Base-by-base conservation (phyloP, 805 yeast genomes). In the Pichia californica region DNA sequence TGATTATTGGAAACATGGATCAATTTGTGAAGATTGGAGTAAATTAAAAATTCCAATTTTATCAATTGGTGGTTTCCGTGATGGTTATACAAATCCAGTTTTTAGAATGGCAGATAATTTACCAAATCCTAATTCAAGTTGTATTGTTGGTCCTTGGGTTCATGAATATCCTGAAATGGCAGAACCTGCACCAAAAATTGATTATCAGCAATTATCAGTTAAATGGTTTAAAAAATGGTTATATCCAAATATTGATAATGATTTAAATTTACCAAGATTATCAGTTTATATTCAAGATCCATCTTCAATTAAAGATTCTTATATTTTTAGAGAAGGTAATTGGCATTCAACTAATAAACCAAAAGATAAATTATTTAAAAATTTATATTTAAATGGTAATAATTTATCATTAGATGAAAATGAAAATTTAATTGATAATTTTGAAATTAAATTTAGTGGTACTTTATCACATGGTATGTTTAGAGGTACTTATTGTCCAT, bases 131-230 rank as follows among this genome's bases (percentile, higher is more conserved):
- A 53, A 65, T 27, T 55, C 68, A 1, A 52, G 59, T 28, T 64
- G 63, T 29, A 45, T 70, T 14, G 62, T 70, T 50, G 74, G 74
- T 19, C 75, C 74, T 8, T 70, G 74, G 75, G 74, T 70, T 37
- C 75, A 70, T 49, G 74, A 70, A 48, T 70, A 61, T 52, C 75
- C 74, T 3, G 74, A 70, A 49, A 64, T 70, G 57, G 74, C 74
- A 2, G 67, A 65, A 28, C 74, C 74, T 7, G 59, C 61, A 9
- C 74, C 75, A 27, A 64, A 62, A 44, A 64, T 70, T 49, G 74
- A 73, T 4, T 70, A 64, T 42, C 68, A 66, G 31, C 71, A 70
- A 46, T 39, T 69, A 25, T 64, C 73, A 1, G 49, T 67, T 30
- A 51, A 56, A 20, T 70, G 74, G 75, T 70, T 66, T 53, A 48